phyloP scores from a whole-genome alignment of 495 filamentous ascomycete species.

The Daldinia childiae region DNA sequence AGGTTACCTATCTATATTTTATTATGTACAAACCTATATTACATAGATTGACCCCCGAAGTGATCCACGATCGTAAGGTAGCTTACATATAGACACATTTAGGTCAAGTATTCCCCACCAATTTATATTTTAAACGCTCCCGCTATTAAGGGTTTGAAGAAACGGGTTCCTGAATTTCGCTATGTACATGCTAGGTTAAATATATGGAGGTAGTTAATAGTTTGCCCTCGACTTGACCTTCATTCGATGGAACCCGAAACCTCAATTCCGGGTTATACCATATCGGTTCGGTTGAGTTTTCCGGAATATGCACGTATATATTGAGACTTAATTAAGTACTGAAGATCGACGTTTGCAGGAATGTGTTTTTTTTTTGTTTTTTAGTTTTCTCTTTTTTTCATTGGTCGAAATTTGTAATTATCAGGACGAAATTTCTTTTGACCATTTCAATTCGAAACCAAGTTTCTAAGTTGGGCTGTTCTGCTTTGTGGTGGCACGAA shows the following conservation, averaged over 20 bases:
- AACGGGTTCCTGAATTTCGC: conserved; percentile 6
- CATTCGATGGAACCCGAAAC: conserved; percentile 7
- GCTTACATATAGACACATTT: conserved; percentile 3
- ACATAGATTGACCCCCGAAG: conserved; percentile 16
- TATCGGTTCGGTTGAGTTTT: conserved; percentile 7
- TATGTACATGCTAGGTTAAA: conserved; percentile 1
- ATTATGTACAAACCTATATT: too few species aligned
- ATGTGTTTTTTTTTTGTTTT: not conserved
- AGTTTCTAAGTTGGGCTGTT: not conserved
- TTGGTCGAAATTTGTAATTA: conserved; percentile 25
- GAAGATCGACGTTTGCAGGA: conserved; percentile 22
- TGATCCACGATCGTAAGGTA: conserved; percentile 27
- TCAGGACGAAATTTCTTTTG: conserved; percentile 3
- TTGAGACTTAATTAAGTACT: conserved; percentile 12
- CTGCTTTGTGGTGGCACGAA: conserved; percentile 16
- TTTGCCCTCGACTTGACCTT: not conserved
- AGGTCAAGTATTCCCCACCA: conserved; percentile 9
- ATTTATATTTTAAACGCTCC: conserved; percentile 23
- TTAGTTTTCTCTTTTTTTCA: conserved; percentile 5
- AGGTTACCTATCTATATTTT: too few species aligned
- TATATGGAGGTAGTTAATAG: not conserved
- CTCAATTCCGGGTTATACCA: conserved; percentile 3
- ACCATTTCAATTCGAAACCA: conserved; percentile 6
- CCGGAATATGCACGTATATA: conserved; percentile 4
- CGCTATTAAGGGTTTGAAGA: conserved; percentile 26